Evolutionary conservation across 2,329 filamentous ascomycete species (phyloP), one percentile per base, ranked within the genome.

Genomic region (Geosmithia putterillii): DNA sequence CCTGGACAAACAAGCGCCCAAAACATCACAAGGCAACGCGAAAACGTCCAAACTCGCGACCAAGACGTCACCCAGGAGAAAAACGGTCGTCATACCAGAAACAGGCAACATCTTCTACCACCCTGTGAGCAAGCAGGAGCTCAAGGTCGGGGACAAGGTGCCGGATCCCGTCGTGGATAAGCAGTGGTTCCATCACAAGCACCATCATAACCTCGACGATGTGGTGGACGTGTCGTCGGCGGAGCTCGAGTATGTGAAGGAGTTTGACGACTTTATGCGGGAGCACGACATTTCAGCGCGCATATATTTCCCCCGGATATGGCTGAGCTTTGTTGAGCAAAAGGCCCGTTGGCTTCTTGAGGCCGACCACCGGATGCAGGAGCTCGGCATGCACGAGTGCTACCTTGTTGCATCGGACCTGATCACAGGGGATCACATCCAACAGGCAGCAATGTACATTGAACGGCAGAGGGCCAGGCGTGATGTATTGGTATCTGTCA

Each of bases 241-340:
- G 15, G 74, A 79, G 51, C 74, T 73, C 53, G 74, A 77, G 47
- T 79, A 73, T 45, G 73, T 79, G 44, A 64, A 66, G 50, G 69
- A 73, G 48, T 79, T 74, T 74, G 74, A 78, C 46, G 63, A 66
- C 1, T 76, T 71, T 49, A 68, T 76, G 40, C 64, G 74, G 8
- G 61, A 61, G 38, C 65, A 71, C 49, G 69, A 65, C 43, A 57
- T 77, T 40, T 71, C 69, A 5, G 70, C 72, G 4, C 65, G 66
- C 23, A 66, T 68, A 3, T 75, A 72, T 50, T 62, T 79, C 12
- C 65, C 72, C 10, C 64, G 65, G 3, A 63, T 67, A 17, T 75
- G 76, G 61, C 52, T 74, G 37, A 62, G 60, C 20, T 79, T 79
- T 52, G 58, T 74, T 35, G 57, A 62, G 42, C 58, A 67, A 17